These are phyloP conservation scores for Plantago coronopus DNA, from an alignment of 305 asterid species.

Conservation along the genomic window DNA sequence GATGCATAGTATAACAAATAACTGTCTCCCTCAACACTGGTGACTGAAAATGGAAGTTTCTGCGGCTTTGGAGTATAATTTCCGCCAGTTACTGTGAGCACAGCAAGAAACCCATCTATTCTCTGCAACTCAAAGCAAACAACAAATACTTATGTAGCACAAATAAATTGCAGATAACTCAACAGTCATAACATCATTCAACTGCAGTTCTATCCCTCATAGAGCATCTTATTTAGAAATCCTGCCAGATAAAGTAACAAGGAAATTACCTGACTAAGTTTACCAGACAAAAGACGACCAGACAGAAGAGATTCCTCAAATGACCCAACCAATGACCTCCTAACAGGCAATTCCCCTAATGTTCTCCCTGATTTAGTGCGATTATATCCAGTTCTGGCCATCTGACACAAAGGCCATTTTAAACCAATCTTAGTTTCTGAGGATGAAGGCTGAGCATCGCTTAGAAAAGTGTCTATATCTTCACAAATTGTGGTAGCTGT, in stretches of 20 bases:
- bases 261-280: slow-evolving; percentile 47
- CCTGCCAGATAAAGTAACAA: slow-evolving; percentile 13
- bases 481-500: slow-evolving; percentile 35
- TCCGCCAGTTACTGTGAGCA: slow-evolving; percentile 71
- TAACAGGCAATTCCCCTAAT: slow-evolving; percentile 51
- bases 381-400: slow-evolving; percentile 27
- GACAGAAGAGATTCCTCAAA: slow-evolving; percentile 88
- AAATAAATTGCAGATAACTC: slow-evolving; percentile 3
- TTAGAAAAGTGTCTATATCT: slow-evolving; percentile 25
- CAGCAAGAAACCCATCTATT: slow-evolving; percentile 82
- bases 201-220: slow-evolving; percentile 9
- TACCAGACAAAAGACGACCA: slow-evolving; percentile 67
- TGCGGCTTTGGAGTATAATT: slow-evolving; percentile 64
- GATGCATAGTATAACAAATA: slow-evolving; percentile 67
- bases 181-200: not conserved
- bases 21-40: slow-evolving; percentile 74
- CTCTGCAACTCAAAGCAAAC: slow-evolving; percentile 39
- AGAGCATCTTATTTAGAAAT: slow-evolving; percentile 18
- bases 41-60: slow-evolving; percentile 77
- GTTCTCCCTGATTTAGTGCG: slow-evolving; percentile 36
- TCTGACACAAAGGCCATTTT: slow-evolving; percentile 39
- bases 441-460: slow-evolving; percentile 37
- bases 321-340: slow-evolving; percentile 83
- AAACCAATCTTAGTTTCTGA: slow-evolving; percentile 32
- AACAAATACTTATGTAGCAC: slow-evolving; percentile 6